Conservation (phyloP, 106 monocot species). For the Dendrobium catenatum region DNA sequence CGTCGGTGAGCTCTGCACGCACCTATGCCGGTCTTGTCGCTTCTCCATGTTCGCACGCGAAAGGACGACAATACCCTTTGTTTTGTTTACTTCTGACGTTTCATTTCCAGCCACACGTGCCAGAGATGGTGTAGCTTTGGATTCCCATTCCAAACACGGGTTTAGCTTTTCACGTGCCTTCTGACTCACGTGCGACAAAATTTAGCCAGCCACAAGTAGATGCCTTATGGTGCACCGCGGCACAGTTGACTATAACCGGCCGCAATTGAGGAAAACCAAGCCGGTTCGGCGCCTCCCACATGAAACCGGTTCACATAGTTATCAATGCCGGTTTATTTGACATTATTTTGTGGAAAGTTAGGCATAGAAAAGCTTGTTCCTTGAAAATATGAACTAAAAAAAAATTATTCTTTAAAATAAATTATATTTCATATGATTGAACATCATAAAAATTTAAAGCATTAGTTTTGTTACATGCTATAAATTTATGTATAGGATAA, state of each 20-base stretch:
- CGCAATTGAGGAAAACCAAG: background rate
- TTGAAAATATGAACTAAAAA: too few relatives aligned
- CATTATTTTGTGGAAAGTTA: too few relatives aligned
- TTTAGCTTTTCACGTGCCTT: conserved; percentile 1
- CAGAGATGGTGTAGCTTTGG: background rate
- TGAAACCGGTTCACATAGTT: too few relatives aligned
- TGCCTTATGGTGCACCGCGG: background rate
- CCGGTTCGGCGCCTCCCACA: too few relatives aligned
- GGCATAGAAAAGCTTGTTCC: too few relatives aligned
- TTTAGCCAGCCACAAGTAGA: background rate
- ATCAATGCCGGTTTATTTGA: too few relatives aligned
- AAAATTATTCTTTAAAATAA: too few relatives aligned
- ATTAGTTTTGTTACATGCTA: too few relatives aligned
- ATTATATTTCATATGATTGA: too few relatives aligned
- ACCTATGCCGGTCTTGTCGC: background rate
- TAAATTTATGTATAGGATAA: too few relatives aligned
- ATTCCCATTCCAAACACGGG: background rate
- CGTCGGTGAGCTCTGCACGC: background rate
- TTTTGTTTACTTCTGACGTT: background rate
- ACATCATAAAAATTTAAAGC: too few relatives aligned
- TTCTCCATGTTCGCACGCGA: background rate
- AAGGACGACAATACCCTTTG: background rate
- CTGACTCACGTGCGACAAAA: background rate
- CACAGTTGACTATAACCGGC: background rate
- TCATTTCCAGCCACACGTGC: background rate